Percentiles rank a stretch among this genome's conserved stretches.
Evolutionary conservation across 225 moss, liverwort and hornwort species (phyloP).

Genomic region (Bryum argenteum): DNA sequence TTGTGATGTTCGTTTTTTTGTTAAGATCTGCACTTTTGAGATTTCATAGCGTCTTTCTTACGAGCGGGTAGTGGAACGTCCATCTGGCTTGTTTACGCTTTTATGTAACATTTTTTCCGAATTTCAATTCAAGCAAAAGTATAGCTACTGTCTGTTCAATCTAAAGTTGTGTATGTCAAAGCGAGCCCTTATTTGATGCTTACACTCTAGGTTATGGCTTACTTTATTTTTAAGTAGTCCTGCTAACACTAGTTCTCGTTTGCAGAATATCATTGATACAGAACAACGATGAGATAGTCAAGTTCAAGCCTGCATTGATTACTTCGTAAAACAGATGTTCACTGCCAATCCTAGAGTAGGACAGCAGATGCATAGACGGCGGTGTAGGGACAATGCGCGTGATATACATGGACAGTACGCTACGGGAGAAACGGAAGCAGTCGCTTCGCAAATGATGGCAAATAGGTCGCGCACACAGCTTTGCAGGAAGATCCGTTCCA

Average conservation of each 20-base stretch:
- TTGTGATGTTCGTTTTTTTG: background rate
- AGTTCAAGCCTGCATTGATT: conserved; percentile 26
- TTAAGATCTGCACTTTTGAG: background rate
- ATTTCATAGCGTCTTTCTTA: background rate
- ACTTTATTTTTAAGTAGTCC: conserved; percentile 5
- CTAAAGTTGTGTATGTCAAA: background rate
- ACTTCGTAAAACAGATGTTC: conserved; percentile 31
- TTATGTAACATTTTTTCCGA: too few relatives aligned
- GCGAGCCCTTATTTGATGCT: conserved; percentile 8
- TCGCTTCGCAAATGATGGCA: conserved; percentile 22
- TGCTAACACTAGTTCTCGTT: background rate
- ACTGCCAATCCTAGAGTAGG: conserved; percentile 31
- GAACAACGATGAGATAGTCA: conserved; percentile 27
- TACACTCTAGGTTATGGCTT: background rate
- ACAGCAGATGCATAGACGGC: conserved; percentile 36
- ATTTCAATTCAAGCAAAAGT: too few relatives aligned
- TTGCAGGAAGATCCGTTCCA: conserved; percentile 36
- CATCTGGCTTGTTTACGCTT: background rate
- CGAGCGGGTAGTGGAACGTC: background rate
- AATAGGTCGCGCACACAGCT: conserved; percentile 18
- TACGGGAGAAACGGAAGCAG: conserved; percentile 23
- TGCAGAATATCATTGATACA: conserved; percentile 22
- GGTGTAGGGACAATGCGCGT: conserved; percentile 17
- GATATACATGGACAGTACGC: conserved; percentile 30
- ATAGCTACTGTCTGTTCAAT: too few relatives aligned